Evolutionary conservation across 768 basidiomycete species (phyloP).

Genomic region (Polyporus arcularius): DNA sequence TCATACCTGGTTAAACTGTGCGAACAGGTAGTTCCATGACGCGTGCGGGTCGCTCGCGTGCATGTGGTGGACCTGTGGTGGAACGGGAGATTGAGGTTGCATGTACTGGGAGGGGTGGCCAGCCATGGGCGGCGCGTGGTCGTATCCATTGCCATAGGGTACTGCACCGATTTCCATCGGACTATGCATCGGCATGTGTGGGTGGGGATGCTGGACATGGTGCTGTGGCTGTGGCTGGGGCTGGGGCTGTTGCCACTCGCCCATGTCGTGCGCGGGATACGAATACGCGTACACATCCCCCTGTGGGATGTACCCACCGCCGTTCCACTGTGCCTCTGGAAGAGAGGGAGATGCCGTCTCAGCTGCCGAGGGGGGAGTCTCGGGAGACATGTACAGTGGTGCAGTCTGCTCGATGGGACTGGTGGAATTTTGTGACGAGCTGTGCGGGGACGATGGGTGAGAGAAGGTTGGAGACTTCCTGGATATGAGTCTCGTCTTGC

Average conservation of each 20-base stretch:
- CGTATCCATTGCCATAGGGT: slow-evolving; percentile 16
- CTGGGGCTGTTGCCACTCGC: slow-evolving; percentile 6
- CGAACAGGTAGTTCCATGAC: slow-evolving; percentile 29
- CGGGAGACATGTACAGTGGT: slow-evolving; percentile 4
- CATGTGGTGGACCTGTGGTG: slow-evolving; percentile 15
- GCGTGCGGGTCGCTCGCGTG: slow-evolving; percentile 22
- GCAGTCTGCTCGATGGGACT: slow-evolving; percentile 13
- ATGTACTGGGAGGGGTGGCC: not conserved
- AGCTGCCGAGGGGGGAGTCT: not conserved
- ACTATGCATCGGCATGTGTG: slow-evolving; percentile 19
- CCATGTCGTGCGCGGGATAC: slow-evolving; percentile 10
- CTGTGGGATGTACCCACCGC: slow-evolving; percentile 1
- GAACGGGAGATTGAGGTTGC: slow-evolving; percentile 13
- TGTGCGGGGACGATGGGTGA: slow-evolving; percentile 24
- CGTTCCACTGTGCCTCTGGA: slow-evolving; percentile 1
- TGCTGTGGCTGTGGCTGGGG: not conserved
- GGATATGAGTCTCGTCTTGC: slow-evolving; percentile 63
- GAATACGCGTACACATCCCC: slow-evolving; percentile 16
- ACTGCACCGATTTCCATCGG: slow-evolving; percentile 18
- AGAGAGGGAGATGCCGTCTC: not conserved
- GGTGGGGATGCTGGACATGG: slow-evolving; percentile 1
- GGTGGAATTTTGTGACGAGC: slow-evolving; percentile 12
- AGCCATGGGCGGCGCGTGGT: slow-evolving; percentile 4
- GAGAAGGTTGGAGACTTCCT: slow-evolving; percentile 47
- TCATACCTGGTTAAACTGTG: slow-evolving; percentile 26